Base-by-base conservation (phyloP, 805 yeast genomes). In the Starmerella vitae region DNA sequence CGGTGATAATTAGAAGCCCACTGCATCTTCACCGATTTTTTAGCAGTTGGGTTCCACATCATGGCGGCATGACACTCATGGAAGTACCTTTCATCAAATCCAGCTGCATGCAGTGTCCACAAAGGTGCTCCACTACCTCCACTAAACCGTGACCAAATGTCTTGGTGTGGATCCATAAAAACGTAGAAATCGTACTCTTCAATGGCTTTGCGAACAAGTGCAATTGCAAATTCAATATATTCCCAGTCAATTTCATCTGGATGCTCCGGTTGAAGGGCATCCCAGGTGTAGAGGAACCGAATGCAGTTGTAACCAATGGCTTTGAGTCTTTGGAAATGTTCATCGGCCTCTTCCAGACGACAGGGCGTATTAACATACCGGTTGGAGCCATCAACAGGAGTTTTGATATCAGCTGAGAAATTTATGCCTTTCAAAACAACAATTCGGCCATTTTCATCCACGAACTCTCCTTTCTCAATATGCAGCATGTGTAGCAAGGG, bases 61-160 rank as follows among this genome's bases (percentile, higher is more conserved):
- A 82, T 57, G 0, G 95, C 88, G 1, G 94, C 93, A 43, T 79
- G 82, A 4, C 91, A 81, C 2, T 48, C 65, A 1, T 68, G 59
- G 51, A 91, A 82, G 28, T 42, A 37, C n/a, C 43, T 44, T 15
- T 93, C 93, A 42, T 86, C 72, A 34, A 86, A 62, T 0, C 95
- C 95, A 1, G 86, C 93, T n/a, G 88, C 86, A 50, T 78, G 76
- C 7, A 84, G 59, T 0, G 95, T 85, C 96, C 96, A 85, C 54
- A 80, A 49, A 0, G 96, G 95, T 5, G 95, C 94, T 15, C 96
- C 96, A 41, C 83, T 75, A 2, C 96, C 96, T 5, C 96, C 95
- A n/a, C 74, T 64, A 55, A 67, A 79, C 40, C 95, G 68, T 2
- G 91, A 77, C 96, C 96, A 85, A 18, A 78, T 91, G 56, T 85